Evolutionary conservation across 73 alveolate species (phyloP), one percentile per base, ranked within the genome.

Genomic region (Diophrys appendiculata): DNA sequence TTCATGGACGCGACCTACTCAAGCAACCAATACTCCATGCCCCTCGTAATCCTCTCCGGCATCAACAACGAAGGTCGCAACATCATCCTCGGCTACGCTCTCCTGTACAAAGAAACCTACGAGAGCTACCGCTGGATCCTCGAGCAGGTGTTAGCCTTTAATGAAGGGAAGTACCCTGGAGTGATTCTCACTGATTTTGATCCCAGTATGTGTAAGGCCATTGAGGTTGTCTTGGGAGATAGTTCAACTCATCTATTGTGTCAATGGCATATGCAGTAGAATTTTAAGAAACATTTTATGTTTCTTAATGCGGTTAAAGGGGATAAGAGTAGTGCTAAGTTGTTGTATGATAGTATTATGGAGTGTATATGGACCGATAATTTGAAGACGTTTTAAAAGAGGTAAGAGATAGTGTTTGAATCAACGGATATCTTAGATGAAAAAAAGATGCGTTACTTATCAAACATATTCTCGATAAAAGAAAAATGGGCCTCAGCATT

Each of bases 201-300:
- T 31, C 78, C 91, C 0, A 54, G 82, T 18, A 83, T 83, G 91
- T 83, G 87, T 35, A 76, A 83, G 8, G 91, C 85, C 5, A 83
- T 83, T 35, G 91, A 83, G 73, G 43, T 54, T 23, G 25, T 71
- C 0, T 65, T 83, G 23, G 43, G 28, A 13, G 69, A 83, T 0
- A 55, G 76, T 26, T 2, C 70, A 0, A 54, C 26, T 43, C 91
- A 83, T 68, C 69, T 83, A 2, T 74, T 83, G 30, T 83, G 91
- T 72, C 77, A 83, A 43, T 83, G 91, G 91, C 91, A 83, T 32
- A 76, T 83, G 86, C 34, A 29, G 81, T 72, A 83, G 69, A 83
- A 83, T 34, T 75, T 83, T n/a, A 83, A 83, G 70, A 32, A 69
- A 28, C 91, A 76, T 31, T 83, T 83, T 69, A 11, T 76, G 29